Percentiles rank a stretch among this genome's conserved stretches.
Conservation (phyloP, 768 basidiomycete genomes). For the Ephemerocybe angulata region DNA sequence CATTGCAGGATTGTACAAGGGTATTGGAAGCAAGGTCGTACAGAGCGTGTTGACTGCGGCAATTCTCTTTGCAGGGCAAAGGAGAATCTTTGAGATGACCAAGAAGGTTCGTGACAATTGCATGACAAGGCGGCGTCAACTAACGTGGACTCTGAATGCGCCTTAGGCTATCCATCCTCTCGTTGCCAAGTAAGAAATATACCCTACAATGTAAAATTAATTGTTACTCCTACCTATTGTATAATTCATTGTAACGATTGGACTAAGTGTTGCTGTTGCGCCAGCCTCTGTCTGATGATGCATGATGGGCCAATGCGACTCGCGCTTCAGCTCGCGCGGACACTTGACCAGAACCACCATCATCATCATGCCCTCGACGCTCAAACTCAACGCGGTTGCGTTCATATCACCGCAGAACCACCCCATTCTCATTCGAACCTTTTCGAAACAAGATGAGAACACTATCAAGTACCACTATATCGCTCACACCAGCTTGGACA, state of each 20-base stretch:
- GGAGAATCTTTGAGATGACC: constrained; percentile 72
- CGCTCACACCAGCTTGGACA: constrained; percentile 86
- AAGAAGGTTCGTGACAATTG: constrained; percentile 45
- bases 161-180: constrained; percentile 9
- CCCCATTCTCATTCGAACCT: constrained; percentile 74
- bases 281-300: no score
- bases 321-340: no score
- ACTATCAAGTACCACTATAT: constrained; percentile 85
- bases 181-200: constrained; percentile 6
- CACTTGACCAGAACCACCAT: constrained; percentile 1
- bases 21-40: constrained; percentile 80
- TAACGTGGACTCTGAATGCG: neutral
- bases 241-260: no score
- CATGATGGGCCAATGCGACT: no score
- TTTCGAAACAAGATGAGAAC: constrained; percentile 51
- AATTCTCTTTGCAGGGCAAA: constrained; percentile 88
- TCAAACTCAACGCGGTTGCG: constrained; percentile 76
- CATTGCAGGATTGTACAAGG: constrained; percentile 80
- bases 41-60: constrained; percentile 94
- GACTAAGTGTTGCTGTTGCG: no score
- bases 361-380: constrained; percentile 45
- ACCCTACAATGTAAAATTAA: neutral
- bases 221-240: no score
- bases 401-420: constrained; percentile 84
- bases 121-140: no score